Evolutionary conservation across 352 stramenopile species (phyloP), one percentile per base, ranked within the genome.

Genomic region (Phytophthora sojae): DNA sequence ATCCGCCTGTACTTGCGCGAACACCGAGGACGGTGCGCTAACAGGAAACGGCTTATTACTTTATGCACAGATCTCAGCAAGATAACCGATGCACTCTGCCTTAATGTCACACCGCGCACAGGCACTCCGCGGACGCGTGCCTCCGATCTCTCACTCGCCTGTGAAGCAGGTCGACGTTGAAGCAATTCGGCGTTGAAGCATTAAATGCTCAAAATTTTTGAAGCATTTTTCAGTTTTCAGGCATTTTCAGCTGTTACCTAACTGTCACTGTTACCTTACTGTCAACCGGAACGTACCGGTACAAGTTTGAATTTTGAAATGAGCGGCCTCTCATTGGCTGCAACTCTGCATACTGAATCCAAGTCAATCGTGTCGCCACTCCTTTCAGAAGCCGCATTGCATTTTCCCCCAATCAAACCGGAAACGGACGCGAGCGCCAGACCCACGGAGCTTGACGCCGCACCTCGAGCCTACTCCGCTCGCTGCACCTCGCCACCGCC

Each of bases 271-370:
- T n/a, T 4, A 19, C 42, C 52, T 21, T 19, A 60, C 11, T 39
- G n/a, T n/a, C 6, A 39, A 60, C 60, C 67, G 61, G 61, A 71
- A 37, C 6, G 7, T 47, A 75, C 66, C 67, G 61, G 67, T 68
- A 52, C 15, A 6, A 6, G 15, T 77, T 83, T 79, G 23, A 83
- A 83, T 68, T 63, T 83, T 74, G 42, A 64, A 82, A 77, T 64
- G 26, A n/a, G 14, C 21, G 12, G 2, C 7, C 23, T 61, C n/a
- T 73, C 58, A 75, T 77, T 77, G 71, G 71, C 39, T 1, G 6
- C 15, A 15, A 51, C 35, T 21, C 25, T 5, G 3, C 21, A 72
- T 80, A 82, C 37, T 79, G 39, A 80, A 60, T 12, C 5, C 64
- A 77, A 83, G 72, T 68, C 8, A 71, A 29, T 17, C 9, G 56